Conservation (phyloP, 164 flowering plant genomes). For the Dillenia turbinata region DNA sequence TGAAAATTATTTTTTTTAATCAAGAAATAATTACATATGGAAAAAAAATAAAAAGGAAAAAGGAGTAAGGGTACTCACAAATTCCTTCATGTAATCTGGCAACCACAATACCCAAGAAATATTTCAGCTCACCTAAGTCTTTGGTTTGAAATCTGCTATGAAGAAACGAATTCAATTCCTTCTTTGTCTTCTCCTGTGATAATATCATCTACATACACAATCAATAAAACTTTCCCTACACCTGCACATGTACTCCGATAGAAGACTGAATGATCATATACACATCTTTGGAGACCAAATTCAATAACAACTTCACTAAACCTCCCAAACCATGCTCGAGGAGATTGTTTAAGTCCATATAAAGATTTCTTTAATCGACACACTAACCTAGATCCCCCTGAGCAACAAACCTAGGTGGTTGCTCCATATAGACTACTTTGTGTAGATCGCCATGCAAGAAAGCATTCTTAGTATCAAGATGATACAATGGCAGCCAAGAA, state of each 20-base stretch:
- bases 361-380: not conserved
- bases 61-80: too few species aligned
- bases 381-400: not conserved
- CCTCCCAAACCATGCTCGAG: constrained; percentile 10
- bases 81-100: not conserved
- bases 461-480: constrained; percentile 4
- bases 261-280: not conserved
- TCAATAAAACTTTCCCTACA: not conserved
- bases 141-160: not conserved
- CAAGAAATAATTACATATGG: too few species aligned
- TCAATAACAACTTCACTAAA: not conserved
- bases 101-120: constrained; percentile 7
- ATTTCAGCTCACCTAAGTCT: not conserved
- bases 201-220: constrained; percentile 4
- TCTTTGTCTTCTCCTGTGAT: not conserved
- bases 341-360: constrained; percentile 1
- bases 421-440: constrained; percentile 1
- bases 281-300: not conserved
- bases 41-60: too few species aligned
- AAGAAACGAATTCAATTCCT: not conserved
- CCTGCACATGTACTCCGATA: not conserved
- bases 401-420: not conserved
- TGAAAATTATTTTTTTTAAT: too few species aligned
- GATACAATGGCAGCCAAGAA: not conserved
- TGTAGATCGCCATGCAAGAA: constrained; percentile 6